Evolutionary conservation across 2,329 filamentous ascomycete species (phyloP).

Genomic region (Fusarium gaditjirri): DNA sequence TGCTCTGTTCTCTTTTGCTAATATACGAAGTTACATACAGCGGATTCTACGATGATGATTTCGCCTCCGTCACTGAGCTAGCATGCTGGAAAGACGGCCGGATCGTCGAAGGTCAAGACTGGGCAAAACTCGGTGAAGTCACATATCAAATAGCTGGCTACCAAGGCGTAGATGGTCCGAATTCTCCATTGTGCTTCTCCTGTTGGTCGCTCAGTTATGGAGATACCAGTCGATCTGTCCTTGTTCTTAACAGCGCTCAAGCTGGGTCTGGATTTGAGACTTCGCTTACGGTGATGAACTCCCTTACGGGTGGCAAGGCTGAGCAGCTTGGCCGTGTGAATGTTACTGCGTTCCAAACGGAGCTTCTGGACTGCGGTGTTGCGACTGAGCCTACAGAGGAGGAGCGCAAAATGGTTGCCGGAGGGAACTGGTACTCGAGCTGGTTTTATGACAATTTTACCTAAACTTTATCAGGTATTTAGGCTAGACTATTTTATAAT

Average conservation of each 20-base stretch:
- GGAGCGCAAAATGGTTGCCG: neutral
- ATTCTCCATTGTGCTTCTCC: neutral
- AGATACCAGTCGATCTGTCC: neutral
- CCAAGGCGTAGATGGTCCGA: neutral
- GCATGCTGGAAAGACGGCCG: neutral
- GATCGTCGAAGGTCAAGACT: neutral
- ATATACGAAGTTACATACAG: neutral
- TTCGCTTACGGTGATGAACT: neutral
- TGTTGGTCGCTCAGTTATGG: neutral
- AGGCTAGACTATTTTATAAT: too few species aligned
- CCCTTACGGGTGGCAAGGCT: neutral
- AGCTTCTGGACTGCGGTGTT: neutral
- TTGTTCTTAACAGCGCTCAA: neutral
- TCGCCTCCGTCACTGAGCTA: neutral
- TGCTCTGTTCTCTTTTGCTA: fast-evolving
- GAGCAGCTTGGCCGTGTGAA: neutral
- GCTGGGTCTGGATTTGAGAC: neutral
- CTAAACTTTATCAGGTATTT: neutral
- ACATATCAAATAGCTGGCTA: neutral
- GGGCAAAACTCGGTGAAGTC: neutral
- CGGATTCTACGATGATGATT: neutral
- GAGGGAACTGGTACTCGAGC: neutral
- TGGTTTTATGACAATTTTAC: neutral
- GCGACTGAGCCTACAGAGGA: neutral
- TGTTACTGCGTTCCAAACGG: neutral